Conservation (phyloP, 2,329 filamentous ascomycete genomes). For the Verticillium longisporum region DNA sequence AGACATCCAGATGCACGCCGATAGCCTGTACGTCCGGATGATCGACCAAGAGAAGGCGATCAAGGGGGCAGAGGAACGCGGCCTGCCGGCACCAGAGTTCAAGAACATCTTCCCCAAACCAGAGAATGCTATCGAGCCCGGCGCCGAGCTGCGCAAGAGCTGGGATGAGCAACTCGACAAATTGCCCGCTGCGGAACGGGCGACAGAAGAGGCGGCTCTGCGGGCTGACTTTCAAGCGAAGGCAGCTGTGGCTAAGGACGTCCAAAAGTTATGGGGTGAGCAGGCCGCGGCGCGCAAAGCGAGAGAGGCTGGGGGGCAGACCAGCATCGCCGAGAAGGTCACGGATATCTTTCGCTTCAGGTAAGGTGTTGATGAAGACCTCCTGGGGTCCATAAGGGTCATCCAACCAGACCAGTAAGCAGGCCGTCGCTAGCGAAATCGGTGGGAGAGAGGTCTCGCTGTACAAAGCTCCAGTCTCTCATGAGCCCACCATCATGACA, state of each 20-base stretch:
- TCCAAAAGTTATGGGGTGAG: conserved; percentile 49
- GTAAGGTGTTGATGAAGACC: not conserved
- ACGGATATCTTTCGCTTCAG: conserved; percentile 11
- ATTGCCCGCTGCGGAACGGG: conserved; percentile 49
- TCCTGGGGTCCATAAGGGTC: no score
- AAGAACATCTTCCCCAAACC: conserved; percentile 43
- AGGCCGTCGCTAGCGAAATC: no score
- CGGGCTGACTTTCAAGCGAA: conserved; percentile 56
- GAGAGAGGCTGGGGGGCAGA: conserved; percentile 49
- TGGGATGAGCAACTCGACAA: conserved; percentile 52
- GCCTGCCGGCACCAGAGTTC: conserved; percentile 51
- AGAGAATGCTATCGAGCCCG: conserved; percentile 18
- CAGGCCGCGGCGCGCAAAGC: conserved; percentile 46
- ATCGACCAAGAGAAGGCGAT: conserved; percentile 70
- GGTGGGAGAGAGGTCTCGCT: not conserved
- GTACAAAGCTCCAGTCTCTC: not conserved
- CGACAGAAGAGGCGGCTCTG: conserved; percentile 57
- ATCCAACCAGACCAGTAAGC: no score
- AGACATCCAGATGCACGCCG: conserved; percentile 91
- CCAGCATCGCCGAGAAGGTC: conserved; percentile 34
- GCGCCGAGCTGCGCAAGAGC: conserved; percentile 40
- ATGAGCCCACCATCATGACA: not conserved
- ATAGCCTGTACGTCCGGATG: conserved; percentile 84
- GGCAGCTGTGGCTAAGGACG: conserved; percentile 48
- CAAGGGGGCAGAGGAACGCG: conserved; percentile 60